These are phyloP conservation scores for Candida manassasensis DNA, from an alignment of 805 yeast genomes.

Conservation along the genomic window DNA sequence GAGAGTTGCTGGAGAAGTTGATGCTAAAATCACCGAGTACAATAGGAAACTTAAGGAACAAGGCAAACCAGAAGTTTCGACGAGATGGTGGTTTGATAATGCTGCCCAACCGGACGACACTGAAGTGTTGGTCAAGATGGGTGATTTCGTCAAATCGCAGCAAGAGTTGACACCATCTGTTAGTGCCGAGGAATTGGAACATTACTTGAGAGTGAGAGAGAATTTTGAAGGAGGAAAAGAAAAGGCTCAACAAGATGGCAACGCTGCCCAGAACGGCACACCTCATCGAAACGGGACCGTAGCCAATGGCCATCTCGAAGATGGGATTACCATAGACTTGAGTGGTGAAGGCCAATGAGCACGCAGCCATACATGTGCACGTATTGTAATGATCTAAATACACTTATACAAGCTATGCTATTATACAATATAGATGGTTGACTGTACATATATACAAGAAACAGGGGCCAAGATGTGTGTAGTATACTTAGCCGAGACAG, in stretches of 20 bases:
- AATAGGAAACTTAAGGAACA: slow-evolving; percentile 33
- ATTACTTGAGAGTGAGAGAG: slow-evolving; percentile 72
- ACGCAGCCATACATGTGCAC: too few species aligned
- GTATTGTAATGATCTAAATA: too few species aligned
- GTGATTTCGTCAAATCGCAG: slow-evolving; percentile 77
- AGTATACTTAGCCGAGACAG: too few species aligned
- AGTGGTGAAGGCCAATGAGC: slow-evolving; percentile 2
- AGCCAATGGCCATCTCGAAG: slow-evolving; percentile 2
- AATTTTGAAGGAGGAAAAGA: slow-evolving; percentile 72
- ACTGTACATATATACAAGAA: too few species aligned
- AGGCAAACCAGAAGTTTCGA: slow-evolving; percentile 46
- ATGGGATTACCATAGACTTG: slow-evolving; percentile 5
- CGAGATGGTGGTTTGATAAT: slow-evolving; percentile 89
- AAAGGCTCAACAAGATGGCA: slow-evolving; percentile 15
- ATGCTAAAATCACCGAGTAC: slow-evolving; percentile 50
- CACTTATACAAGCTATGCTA: too few species aligned
- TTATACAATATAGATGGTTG: too few species aligned
- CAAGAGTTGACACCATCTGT: slow-evolving; percentile 76
- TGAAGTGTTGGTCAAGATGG: slow-evolving; percentile 60
- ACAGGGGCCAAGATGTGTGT: too few species aligned
- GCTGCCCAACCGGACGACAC: slow-evolving; percentile 64
- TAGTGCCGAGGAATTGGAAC: slow-evolving; percentile 78
- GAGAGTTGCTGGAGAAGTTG: slow-evolving; percentile 74
- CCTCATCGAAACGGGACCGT: slow-evolving; percentile 4
- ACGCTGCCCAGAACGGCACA: neutral